Base-by-base conservation (phyloP, 73 alveolate species). In the Symbiodinium natans region DNA sequence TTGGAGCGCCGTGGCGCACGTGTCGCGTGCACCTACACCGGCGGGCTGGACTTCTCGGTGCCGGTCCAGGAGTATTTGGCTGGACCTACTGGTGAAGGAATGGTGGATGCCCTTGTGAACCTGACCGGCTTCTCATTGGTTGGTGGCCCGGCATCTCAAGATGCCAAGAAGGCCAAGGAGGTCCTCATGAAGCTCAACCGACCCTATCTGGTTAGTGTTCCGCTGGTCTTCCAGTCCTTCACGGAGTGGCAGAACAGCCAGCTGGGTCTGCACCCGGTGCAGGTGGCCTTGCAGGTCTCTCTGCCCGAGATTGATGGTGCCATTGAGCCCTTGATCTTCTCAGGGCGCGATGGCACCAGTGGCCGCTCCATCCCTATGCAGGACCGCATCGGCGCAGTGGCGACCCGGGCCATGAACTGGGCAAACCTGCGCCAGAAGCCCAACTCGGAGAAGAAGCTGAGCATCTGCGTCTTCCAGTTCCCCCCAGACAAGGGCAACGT, bases 231-330 rank as follows among this genome's bases (percentile, higher is more conserved):
- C 88, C 99, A 93, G 89, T 77, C 99, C 93, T 93, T 93, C 88
- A 83, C 92, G 80, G 99, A 93, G 88, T 93, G 99, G 99, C 92
- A 93, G 94, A 82, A 93, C 86, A 82, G 94, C 85, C 93, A 93
- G 82, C 85, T 93, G 89, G 99, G 99, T 4, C 89, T 93, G 13
- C 99, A 93, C 68, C 99, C 99, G 5, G 99, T 93, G 40, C 99
- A 93, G 87, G 99, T 84, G 9, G 93, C 93, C 41, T 31, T 84
- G 3, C 90, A 93, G 63, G 99, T 93, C 43, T 59, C 90, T 6
- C 41, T 93, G 93, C 99, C 99, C 29, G 99, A 93, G 82, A 93
- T 93, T 36, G 99, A 93, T 25, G 99, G 99, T 11, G 99, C 99
- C 94, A 93, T 93, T 48, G 99, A 93, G 88, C 99, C 99, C 15